Conservation (phyloP, 2,329 filamentous ascomycete species). For the Mollisiaceae sp. region DNA sequence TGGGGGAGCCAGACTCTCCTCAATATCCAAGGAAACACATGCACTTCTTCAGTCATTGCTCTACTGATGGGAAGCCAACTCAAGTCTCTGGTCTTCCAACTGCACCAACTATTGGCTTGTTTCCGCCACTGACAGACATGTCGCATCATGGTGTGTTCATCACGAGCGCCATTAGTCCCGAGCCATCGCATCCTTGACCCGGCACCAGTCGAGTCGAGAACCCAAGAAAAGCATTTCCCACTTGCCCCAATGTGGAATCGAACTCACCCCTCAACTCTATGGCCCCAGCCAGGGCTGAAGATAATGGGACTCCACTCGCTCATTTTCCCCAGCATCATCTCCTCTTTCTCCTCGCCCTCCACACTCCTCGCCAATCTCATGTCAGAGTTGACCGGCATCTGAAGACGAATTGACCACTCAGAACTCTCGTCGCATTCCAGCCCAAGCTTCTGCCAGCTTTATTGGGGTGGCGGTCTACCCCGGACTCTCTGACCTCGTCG, state of each 20-base stretch:
- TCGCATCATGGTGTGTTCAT: neutral
- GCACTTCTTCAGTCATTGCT: neutral
- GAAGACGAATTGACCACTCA: neutral
- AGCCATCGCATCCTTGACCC: neutral
- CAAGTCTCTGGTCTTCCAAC: neutral
- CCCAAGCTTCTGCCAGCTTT: conserved; percentile 3
- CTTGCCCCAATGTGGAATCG: neutral
- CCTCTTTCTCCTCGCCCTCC: conserved; percentile 1
- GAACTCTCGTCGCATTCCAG: neutral
- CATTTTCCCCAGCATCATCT: neutral
- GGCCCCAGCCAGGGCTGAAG: neutral
- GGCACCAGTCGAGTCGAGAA: neutral
- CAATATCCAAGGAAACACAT: neutral
- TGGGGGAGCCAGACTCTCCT: too few relatives aligned
- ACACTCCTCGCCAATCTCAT: conserved; percentile 1
- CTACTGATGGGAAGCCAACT: neutral
- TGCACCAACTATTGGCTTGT: neutral
- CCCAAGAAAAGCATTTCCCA: neutral
- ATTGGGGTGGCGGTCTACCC: conserved; percentile 12
- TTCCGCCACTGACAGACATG: neutral
- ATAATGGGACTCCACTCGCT: neutral
- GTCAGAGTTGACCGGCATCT: neutral
- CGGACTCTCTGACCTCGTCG: conserved; percentile 13
- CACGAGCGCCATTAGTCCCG: neutral
- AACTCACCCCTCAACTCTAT: neutral